These are phyloP conservation scores for Herpetospermum pedunculosum DNA, from an alignment of 306 rosid species.

Conservation along the genomic window DNA sequence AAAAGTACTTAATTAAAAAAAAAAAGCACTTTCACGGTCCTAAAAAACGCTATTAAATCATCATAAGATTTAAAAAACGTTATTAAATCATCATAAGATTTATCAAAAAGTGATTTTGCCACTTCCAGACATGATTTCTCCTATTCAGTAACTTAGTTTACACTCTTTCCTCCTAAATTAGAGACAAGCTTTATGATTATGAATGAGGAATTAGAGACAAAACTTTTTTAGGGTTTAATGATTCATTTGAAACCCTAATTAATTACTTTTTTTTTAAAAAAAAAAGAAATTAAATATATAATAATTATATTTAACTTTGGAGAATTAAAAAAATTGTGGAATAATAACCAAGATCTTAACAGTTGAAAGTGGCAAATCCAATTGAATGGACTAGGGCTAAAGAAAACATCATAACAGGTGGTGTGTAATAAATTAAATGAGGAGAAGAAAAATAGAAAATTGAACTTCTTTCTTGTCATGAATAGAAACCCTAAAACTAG, in stretches of 20 bases:
- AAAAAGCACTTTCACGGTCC: conserved; percentile 1
- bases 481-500: not conserved
- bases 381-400: not conserved
- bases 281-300: not conserved
- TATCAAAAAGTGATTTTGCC: not conserved
- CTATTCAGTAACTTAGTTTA: not conserved
- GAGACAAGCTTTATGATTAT: conserved; percentile 5
- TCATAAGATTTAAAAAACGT: no score
- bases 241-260: not conserved
- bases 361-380: conserved; percentile 33
- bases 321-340: conserved; percentile 14
- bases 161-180: conserved; percentile 11
- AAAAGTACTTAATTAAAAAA: not conserved
- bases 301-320: not conserved
- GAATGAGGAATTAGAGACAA: not conserved
- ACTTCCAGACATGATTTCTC: not conserved
- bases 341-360: conserved; percentile 14
- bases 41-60: not conserved
- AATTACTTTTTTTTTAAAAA: not conserved
- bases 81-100: not conserved
- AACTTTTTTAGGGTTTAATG: not conserved
- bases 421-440: not conserved
- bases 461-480: not conserved
- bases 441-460: not conserved
- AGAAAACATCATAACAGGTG: not conserved